Conservation (phyloP, 129 eudicot genomes). For the Arctium minus region DNA sequence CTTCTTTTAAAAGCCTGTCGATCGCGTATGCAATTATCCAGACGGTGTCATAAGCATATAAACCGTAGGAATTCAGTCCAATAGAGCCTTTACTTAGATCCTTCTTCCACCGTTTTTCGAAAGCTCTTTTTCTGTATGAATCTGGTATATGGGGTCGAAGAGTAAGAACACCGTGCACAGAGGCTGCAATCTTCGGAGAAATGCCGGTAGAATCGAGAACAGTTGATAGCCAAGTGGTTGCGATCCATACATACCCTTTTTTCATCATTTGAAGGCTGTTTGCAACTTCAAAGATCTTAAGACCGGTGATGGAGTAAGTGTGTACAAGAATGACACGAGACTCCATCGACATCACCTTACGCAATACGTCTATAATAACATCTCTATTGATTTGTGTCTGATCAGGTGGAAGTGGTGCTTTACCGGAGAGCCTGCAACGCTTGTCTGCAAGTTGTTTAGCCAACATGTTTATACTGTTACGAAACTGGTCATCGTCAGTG, state of each 20-base stretch:
- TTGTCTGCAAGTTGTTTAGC: slow-evolving; percentile 51
- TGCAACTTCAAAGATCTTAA: slow-evolving; percentile 46
- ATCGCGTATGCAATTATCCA: slow-evolving; percentile 71
- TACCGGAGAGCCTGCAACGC: slow-evolving; percentile 58
- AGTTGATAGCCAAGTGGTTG: slow-evolving; percentile 70
- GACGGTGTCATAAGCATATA: slow-evolving; percentile 88
- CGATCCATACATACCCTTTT: slow-evolving; percentile 79
- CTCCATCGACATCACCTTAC: slow-evolving; percentile 55
- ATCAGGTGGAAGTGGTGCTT: slow-evolving; percentile 63
- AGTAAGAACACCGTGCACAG: slow-evolving; percentile 60
- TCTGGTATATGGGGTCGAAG: slow-evolving; percentile 62
- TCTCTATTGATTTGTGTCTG: not conserved
- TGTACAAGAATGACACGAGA: slow-evolving; percentile 72
- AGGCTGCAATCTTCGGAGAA: slow-evolving; percentile 14
- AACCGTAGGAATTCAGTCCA: slow-evolving; percentile 66
- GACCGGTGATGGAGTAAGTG: slow-evolving; percentile 46
- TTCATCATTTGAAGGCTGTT: slow-evolving; percentile 68
- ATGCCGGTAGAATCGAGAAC: slow-evolving; percentile 47
- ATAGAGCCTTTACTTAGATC: slow-evolving; percentile 45
- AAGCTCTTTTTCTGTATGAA: slow-evolving; percentile 41
- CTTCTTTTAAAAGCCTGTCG: slow-evolving; percentile 40
- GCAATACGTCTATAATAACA: slow-evolving; percentile 13
- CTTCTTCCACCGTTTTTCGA: slow-evolving; percentile 50
- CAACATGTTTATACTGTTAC: slow-evolving; percentile 53
- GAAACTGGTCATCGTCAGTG: slow-evolving; percentile 64